Evolutionary conservation across 2,329 filamentous ascomycete species (phyloP), one percentile per base, ranked within the genome.

Genomic region (Didymella sp.): DNA sequence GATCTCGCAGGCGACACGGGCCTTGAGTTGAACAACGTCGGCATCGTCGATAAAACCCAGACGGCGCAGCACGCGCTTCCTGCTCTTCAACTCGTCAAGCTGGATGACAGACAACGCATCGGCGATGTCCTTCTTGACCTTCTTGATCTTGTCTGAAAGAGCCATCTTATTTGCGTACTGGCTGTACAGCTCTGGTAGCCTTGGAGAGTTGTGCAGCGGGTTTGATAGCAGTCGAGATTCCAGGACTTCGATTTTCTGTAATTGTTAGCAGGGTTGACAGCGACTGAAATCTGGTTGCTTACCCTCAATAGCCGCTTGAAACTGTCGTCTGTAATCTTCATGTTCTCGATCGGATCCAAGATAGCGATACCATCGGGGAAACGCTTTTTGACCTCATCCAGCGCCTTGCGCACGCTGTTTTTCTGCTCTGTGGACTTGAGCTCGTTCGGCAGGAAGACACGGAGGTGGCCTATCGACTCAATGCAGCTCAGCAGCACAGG

Each of bases 1-100:
- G 63, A 99, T 98, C 79, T 99, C 94, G 77, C 95, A 99, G 2
- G 95, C 95, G 3, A 98, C 96, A 53, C 96, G 91, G 11, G 94
- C 95, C 80, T 99, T 99, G 71, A 98, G 85, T 79, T 98, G 90
- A 8, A 99, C 93, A 1, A 99, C 93, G 74, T 98, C 95, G 49
- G 87, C 85, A 58, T 98, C 95, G 74, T 96, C 96, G 78, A 97
- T 96, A 78, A 99, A 99, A 4, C 91, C 92, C 11, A 99, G 85
- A 51, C 95, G 91, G 43, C 96, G 91, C 27, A 99, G 84, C 4
- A 99, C 95, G 66, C 95, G 89, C 81, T 97, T 99, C 60, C 95
- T 89, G 62, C 91, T 92, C 81, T 98, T 98, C 59, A 99, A 85
- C 77, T 99, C 95, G 68, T 99, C 95, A 61, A 98, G 84, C 76